phyloP scores from a whole-genome alignment of 106 monocot genomes.

The Narthecium ossifragum region DNA sequence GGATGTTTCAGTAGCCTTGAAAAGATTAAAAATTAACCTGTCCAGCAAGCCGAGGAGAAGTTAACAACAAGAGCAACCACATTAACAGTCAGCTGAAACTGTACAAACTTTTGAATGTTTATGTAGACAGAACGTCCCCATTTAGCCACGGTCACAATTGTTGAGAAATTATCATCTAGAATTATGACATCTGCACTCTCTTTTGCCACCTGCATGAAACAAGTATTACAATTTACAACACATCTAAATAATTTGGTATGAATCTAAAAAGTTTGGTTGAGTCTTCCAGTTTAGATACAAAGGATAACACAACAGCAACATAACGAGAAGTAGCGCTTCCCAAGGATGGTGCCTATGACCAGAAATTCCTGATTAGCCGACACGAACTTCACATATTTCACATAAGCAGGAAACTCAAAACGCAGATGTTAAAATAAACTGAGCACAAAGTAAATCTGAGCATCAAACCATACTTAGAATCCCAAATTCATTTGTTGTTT shows the following conservation, averaged over 20 bases:
- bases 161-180: conserved; percentile 96
- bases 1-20: background rate
- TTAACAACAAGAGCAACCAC: conserved; percentile 87
- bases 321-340: too few relatives aligned
- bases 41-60: conserved; percentile 89
- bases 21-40: conserved; percentile 33
- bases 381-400: too few relatives aligned
- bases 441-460: too few relatives aligned
- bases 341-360: too few relatives aligned
- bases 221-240: background rate
- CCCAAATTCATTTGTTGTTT: too few relatives aligned
- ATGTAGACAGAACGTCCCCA: conserved; percentile 98
- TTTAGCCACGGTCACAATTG: conserved; percentile 89
- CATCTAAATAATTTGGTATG: background rate
- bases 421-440: too few relatives aligned
- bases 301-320: too few relatives aligned
- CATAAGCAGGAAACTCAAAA: too few relatives aligned
- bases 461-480: too few relatives aligned
- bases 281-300: too few relatives aligned
- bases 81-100: conserved; percentile 95
- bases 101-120: conserved; percentile 98
- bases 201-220: conserved; percentile 70
- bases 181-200: conserved; percentile 98
- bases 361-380: too few relatives aligned
- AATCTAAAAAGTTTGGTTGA: background rate